Evolutionary conservation across 2,329 filamentous ascomycete genomes (phyloP).

Genomic region (Nothomitra cinnamomea): DNA sequence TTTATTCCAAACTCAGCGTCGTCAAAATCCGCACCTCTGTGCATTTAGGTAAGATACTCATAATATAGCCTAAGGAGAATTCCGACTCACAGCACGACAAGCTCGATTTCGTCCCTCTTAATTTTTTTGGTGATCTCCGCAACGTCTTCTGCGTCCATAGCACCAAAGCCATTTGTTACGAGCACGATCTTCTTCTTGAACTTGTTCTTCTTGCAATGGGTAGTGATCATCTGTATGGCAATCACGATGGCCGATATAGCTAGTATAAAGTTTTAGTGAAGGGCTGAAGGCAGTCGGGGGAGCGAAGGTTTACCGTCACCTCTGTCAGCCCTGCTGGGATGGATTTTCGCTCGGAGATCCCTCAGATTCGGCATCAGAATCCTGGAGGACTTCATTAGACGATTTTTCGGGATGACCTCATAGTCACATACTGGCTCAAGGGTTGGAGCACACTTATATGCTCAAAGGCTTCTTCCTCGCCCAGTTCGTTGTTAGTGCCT

Average conservation of each 20-base stretch:
- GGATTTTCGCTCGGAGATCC: conserved; percentile 43
- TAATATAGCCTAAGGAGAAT: conserved; percentile 6
- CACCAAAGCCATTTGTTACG: conserved; percentile 63
- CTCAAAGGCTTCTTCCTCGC: conserved; percentile 53
- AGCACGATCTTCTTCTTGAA: conserved; percentile 67
- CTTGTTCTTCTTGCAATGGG: conserved; percentile 66
- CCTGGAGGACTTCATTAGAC: conserved; percentile 19
- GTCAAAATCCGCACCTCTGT: conserved; percentile 81
- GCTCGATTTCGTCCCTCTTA: conserved; percentile 57
- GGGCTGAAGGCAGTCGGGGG: not conserved
- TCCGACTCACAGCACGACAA: conserved; percentile 54
- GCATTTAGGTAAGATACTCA: conserved; percentile 9
- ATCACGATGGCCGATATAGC: conserved; percentile 71
- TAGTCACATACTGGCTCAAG: conserved; percentile 42
- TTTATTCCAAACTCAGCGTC: conserved; percentile 79
- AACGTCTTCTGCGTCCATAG: conserved; percentile 55
- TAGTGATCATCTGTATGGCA: conserved; percentile 71
- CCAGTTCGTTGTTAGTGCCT: conserved; percentile 52
- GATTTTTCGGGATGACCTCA: not conserved
- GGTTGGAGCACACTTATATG: conserved; percentile 59
- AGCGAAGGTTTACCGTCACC: conserved; percentile 47
- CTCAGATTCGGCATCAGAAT: conserved; percentile 53
- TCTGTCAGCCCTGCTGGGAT: conserved; percentile 45
- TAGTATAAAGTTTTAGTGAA: conserved; percentile 16
- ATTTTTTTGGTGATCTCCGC: conserved; percentile 56